A percentile compares a stretch with the other conserved stretches of the same genome.
phyloP scores from a whole-genome alignment of 1,284 basidiomycete species.

The Trichosporon sp. region DNA sequence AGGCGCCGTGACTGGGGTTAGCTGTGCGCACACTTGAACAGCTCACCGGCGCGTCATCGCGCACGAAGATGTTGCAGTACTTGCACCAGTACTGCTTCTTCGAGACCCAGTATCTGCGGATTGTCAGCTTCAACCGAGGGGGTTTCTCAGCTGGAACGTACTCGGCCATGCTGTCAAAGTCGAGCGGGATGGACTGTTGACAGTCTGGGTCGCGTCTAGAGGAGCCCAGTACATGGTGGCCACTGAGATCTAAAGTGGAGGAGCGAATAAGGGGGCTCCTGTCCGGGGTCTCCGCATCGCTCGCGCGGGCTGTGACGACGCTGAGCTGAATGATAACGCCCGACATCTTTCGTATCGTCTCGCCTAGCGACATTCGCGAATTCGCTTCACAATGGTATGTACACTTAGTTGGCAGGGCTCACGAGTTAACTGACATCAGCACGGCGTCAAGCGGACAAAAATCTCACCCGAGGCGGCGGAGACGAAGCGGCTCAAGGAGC shows the following conservation, averaged over 20 bases:
- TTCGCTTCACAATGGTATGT: constrained; percentile 10
- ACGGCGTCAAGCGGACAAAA: constrained; percentile 68
- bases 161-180: constrained; percentile 27
- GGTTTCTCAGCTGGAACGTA: not conserved
- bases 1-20: constrained; percentile 66
- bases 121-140: not conserved
- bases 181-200: not conserved
- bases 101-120: constrained; percentile 51
- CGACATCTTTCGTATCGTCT: not conserved
- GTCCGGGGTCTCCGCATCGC: not conserved
- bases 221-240: not conserved
- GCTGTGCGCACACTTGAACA: not conserved
- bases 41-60: constrained; percentile 77
- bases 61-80: constrained; percentile 58
- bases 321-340: not conserved
- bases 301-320: not conserved
- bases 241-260: not conserved
- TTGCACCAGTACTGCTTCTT: constrained; percentile 55
- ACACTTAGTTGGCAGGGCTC: not conserved
- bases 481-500: constrained; percentile 65
- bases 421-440: constrained; percentile 48
- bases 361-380: not conserved
- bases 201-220: not conserved
- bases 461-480: constrained; percentile 62
- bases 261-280: not conserved